These are phyloP conservation scores for Epicoccum nigrum DNA, from an alignment of 2,329 filamentous ascomycete species.

Conservation along the genomic window DNA sequence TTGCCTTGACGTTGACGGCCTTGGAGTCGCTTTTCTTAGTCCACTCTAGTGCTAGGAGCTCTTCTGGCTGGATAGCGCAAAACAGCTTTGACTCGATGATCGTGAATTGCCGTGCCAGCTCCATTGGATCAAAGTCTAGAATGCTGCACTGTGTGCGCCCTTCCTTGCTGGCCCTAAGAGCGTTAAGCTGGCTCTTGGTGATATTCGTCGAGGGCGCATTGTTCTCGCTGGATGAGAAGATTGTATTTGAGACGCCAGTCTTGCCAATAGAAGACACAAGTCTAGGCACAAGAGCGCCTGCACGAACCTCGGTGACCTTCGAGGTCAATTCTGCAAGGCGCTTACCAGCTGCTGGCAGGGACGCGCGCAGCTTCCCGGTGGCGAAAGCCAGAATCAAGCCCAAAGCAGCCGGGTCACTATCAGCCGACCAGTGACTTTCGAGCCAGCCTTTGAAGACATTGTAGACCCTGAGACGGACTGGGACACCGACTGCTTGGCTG, in stretches of 20 bases:
- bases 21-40: slow-evolving; percentile 82
- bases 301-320: slow-evolving; percentile 75
- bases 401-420: slow-evolving; percentile 78
- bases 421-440: slow-evolving; percentile 90
- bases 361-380: slow-evolving; percentile 68
- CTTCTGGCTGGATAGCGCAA: slow-evolving; percentile 88
- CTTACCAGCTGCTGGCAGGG: slow-evolving; percentile 77
- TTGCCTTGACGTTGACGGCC: slow-evolving; percentile 88
- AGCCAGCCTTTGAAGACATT: slow-evolving; percentile 98
- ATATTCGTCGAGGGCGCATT: slow-evolving; percentile 73
- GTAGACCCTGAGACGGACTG: slow-evolving; percentile 88
- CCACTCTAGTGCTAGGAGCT: slow-evolving; percentile 91
- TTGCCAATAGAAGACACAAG: slow-evolving; percentile 87
- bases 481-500: slow-evolving; percentile 73
- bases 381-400: slow-evolving; percentile 81
- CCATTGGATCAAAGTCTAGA: slow-evolving; percentile 87
- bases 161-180: slow-evolving; percentile 75
- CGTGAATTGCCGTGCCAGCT: slow-evolving; percentile 90
- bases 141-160: slow-evolving; percentile 75
- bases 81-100: slow-evolving; percentile 91
- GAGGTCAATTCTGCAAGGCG: slow-evolving; percentile 80
- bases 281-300: slow-evolving; percentile 76
- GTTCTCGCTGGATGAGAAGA: slow-evolving; percentile 72
- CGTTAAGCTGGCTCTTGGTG: slow-evolving; percentile 75
- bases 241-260: slow-evolving; percentile 75